These are phyloP conservation scores for Wickerhamomyces hampshirensis DNA, from an alignment of 805 yeast genomes.

Conservation along the genomic window DNA sequence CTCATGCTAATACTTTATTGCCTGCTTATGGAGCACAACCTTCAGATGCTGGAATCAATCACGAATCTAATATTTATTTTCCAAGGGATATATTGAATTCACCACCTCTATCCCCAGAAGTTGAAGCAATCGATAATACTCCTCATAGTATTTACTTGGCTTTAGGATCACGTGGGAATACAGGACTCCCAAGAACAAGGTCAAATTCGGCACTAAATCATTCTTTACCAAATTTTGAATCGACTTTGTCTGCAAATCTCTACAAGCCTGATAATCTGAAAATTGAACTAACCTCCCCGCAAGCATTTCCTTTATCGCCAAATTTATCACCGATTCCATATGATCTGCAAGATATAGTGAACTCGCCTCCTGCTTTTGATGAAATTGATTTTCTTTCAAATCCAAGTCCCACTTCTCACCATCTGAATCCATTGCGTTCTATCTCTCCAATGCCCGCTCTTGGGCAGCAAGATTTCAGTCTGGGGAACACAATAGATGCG, in stretches of 20 bases:
- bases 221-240: conserved; percentile 20
- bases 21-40: conserved; percentile 57
- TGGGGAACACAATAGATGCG: conserved; percentile 16
- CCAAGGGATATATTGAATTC: conserved; percentile 34
- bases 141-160: conserved; percentile 15
- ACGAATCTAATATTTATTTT: conserved; percentile 35
- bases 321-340: conserved; percentile 37
- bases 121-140: conserved; percentile 38
- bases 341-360: conserved; percentile 47
- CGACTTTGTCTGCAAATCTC: conserved; percentile 40
- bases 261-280: conserved; percentile 50
- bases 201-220: conserved; percentile 34
- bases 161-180: conserved; percentile 18
- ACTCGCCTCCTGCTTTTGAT: conserved; percentile 56
- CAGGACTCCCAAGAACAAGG: conserved; percentile 23
- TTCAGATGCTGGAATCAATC: conserved; percentile 7
- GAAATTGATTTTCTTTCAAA: conserved; percentile 11
- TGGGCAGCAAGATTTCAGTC: background rate
- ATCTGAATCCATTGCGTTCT: background rate
- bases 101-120: conserved; percentile 54
- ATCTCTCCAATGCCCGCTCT: background rate
- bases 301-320: conserved; percentile 58
- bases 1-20: conserved; percentile 72
- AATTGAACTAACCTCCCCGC: conserved; percentile 52
- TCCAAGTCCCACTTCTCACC: background rate